Evolutionary conservation across 257 asterid species (phyloP), one percentile per base, ranked within the genome.

Genomic region (Solanum medicagineum): DNA sequence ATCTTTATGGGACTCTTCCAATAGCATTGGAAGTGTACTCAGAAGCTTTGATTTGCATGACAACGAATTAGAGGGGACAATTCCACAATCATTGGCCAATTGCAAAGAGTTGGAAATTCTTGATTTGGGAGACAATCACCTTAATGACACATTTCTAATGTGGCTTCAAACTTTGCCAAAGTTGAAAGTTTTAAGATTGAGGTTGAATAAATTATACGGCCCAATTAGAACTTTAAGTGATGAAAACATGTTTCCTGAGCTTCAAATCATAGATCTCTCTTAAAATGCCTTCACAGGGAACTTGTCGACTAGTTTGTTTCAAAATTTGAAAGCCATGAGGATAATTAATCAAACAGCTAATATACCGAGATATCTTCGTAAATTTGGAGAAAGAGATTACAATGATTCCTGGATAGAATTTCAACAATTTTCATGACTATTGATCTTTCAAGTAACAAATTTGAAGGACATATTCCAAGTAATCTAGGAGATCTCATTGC

Each of bases 401-500:
- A 19, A 20, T 57, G 65, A 20, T 3, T 57, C 26, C 26, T 57
- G 6, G 65, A 19, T 8, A 57, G 65, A 57, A 57, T 57, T 57
- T 19, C 0, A 24, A 57, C 26, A 20, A 3, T 19, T 57, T 1
- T 0, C 0, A 1, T 0, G 0, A 3, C 65, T 57, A 57, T 57
- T 3, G 63, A 57, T 57, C 63, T 57, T 57, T 57, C 65, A 57
- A 19, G 1, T 3, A 57, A 57, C 26, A 19, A 57, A 0, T 20
- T 57, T 57, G 12, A 7, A 57, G 65, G 26, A 0, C 0, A 68
- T 68, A 36, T 68, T 68, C 24, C 51, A 16, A 69, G 77, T 36
- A 15, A 0, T 32, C 1, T 68, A 0, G 24, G 49, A 32, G 24
- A 32, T 68, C 22, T 68, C 11, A 32, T 69, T 69, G 51, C 77